Conservation (phyloP, 2,329 filamentous ascomycete species). For the Xylariales sp. region DNA sequence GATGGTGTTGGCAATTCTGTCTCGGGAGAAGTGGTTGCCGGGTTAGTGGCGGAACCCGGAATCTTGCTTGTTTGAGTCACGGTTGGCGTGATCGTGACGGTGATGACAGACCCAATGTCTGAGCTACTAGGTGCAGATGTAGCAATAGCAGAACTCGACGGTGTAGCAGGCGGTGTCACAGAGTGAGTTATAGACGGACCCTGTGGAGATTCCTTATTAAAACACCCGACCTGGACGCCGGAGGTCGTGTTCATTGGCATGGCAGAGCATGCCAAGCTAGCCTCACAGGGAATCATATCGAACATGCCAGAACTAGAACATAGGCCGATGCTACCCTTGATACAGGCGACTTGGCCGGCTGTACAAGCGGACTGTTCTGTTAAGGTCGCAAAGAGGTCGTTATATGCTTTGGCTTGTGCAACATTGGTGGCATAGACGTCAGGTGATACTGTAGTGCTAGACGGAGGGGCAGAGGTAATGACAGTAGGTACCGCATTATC, state of each 20-base stretch:
- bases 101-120: conserved; percentile 32
- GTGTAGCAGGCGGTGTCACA: conserved; percentile 16
- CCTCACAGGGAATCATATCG: conserved; percentile 53
- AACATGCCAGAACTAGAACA: conserved; percentile 59
- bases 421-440: conserved; percentile 60
- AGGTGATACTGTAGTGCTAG: conserved; percentile 56
- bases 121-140: conserved; percentile 25
- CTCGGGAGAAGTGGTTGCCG: conserved; percentile 17
- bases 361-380: conserved; percentile 60
- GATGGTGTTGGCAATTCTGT: conserved; percentile 15
- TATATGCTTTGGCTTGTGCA: conserved; percentile 58
- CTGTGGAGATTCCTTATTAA: conserved; percentile 47
- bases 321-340: conserved; percentile 60
- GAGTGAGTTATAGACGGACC: conserved; percentile 30
- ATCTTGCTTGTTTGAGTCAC: conserved; percentile 43
- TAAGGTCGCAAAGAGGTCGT: conserved; percentile 59
- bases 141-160: conserved; percentile 27
- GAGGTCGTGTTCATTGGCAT: conserved; percentile 62
- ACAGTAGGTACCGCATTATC: conserved; percentile 58
- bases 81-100: conserved; percentile 43
- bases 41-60: conserved; percentile 13
- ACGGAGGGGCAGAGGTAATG: conserved; percentile 50
- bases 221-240: conserved; percentile 64
- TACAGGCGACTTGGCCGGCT: conserved; percentile 62
- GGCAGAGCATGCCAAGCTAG: conserved; percentile 61